These are phyloP conservation scores for Phytophthora syringae DNA, from an alignment of 352 stramenopile genomes.

Conservation along the genomic window DNA sequence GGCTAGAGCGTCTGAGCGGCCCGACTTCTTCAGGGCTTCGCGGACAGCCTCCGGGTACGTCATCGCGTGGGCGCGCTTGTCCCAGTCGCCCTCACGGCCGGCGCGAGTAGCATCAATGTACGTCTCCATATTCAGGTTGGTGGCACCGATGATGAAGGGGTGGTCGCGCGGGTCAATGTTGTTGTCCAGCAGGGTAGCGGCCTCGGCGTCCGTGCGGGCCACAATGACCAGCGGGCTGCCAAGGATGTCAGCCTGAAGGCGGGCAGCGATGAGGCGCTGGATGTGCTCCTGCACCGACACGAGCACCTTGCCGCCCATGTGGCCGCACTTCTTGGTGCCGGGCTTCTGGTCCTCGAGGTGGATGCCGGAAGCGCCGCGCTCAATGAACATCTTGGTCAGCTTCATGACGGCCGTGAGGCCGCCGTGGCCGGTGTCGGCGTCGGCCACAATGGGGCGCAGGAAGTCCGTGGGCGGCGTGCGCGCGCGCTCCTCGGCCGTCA, in stretches of 20 bases:
- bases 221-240: conserved; percentile 96
- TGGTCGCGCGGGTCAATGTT: conserved; percentile 98
- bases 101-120: conserved; percentile 82
- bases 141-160: conserved; percentile 97
- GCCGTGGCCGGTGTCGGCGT: conserved; percentile 97
- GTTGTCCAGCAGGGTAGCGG: conserved; percentile 97
- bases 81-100: conserved; percentile 86
- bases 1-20: conserved; percentile 70
- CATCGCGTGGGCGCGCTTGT: conserved; percentile 93
- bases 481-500: conserved; percentile 80
- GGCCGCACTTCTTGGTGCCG: conserved; percentile 99
- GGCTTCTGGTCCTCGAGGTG: conserved; percentile 99
- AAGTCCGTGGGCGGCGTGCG: conserved; percentile 93
- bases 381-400: conserved; percentile 98
- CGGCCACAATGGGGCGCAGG: conserved; percentile 96
- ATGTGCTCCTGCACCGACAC: conserved; percentile 98
- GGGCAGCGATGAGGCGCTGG: conserved; percentile 95
- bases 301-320: conserved; percentile 99
- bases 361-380: conserved; percentile 96
- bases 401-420: conserved; percentile 98
- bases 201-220: conserved; percentile 97
- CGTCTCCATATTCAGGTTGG: conserved; percentile 88
- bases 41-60: conserved; percentile 96
- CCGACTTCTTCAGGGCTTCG: conserved; percentile 70
- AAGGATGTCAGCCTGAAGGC: conserved; percentile 97